These are phyloP conservation scores for Verticillium alfalfae DNA, from an alignment of 2,329 filamentous ascomycete genomes.

Conservation along the genomic window DNA sequence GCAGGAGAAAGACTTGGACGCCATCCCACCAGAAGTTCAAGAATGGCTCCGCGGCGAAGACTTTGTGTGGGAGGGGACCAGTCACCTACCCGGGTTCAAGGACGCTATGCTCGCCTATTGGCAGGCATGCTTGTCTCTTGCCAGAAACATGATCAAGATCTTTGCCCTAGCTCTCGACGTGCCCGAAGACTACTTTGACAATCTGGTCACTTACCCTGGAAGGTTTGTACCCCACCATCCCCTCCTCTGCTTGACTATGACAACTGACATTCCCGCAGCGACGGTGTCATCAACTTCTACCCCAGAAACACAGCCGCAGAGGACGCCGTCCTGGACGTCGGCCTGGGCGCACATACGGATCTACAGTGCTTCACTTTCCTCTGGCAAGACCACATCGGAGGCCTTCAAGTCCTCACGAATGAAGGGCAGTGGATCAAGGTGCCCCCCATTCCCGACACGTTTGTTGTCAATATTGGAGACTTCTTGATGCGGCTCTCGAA, in stretches of 20 bases:
- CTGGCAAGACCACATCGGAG: conserved; percentile 37
- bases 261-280: conserved; percentile 2
- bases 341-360: conserved; percentile 41
- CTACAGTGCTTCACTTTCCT: conserved; percentile 42
- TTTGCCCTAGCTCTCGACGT: conserved; percentile 16
- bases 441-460: conserved; percentile 14
- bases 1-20: conserved; percentile 21
- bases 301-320: conserved; percentile 27
- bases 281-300: conserved; percentile 36
- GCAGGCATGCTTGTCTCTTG: conserved; percentile 14
- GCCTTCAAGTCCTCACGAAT: conserved; percentile 34
- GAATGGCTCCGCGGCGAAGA: conserved; percentile 12
- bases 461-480: conserved; percentile 20
- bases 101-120: conserved; percentile 10
- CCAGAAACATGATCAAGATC: conserved; percentile 15
- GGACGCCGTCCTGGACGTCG: conserved; percentile 24
- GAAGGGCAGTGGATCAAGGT: conserved; percentile 28
- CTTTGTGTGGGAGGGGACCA: conserved; percentile 13
- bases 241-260: too few relatives aligned
- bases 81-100: conserved; percentile 10
- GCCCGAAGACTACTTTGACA: conserved; percentile 13
- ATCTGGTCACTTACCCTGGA: conserved; percentile 11
- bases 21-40: conserved; percentile 8
- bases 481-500: conserved; percentile 18
- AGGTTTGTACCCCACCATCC: neutral